Evolutionary conservation across 306 rosid genomes (phyloP), one percentile per base, ranked within the genome.

Genomic region (Medicago ruthenica): DNA sequence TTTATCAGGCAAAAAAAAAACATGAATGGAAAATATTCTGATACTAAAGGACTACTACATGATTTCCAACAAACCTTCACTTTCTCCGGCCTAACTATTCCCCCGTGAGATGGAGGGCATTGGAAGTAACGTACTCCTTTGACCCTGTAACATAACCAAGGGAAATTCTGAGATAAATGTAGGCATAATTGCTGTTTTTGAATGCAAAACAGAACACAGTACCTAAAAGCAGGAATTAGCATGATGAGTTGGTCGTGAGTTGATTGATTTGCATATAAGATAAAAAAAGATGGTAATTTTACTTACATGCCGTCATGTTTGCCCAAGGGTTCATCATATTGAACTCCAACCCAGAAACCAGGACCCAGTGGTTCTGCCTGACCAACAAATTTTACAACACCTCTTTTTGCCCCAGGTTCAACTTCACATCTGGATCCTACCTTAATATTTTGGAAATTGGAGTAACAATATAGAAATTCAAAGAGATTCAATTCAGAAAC

Each of bases 281-380:
- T n/a, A n/a, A 69, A 48, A 51, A 53, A 58, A 18, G n/a, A 76
- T 1, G 21, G 42, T 21, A 22, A 75, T 36, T 16, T 57, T 53
- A 64, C 96, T 91, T 85, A 94, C 98, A 80, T 77, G 94, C 98
- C 98, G 82, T 94, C 98, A 44, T 94, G 92, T 78, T 91, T 94
- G 74, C 98, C 98, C 89, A 91, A 78, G 21, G 98, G 98, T 88
- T 94, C 98, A 84, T 94, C 98, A 67, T 91, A 94, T 70, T 94
- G 96, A 42, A 94, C 86, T 69, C 98, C 98, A 73, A 94, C 84
- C 98, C 98, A 94, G 78, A 88, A 88, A 85, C 98, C 98, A 82
- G 89, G 91, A 79, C 93, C 91, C 82, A 94, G 76, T 27, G 94
- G 48, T 77, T 91, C 97, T 22, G 98, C 96, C 55, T 3, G 80